Evolutionary conservation across 768 basidiomycete species (phyloP).

Genomic region (Phaeotremella fagi): DNA sequence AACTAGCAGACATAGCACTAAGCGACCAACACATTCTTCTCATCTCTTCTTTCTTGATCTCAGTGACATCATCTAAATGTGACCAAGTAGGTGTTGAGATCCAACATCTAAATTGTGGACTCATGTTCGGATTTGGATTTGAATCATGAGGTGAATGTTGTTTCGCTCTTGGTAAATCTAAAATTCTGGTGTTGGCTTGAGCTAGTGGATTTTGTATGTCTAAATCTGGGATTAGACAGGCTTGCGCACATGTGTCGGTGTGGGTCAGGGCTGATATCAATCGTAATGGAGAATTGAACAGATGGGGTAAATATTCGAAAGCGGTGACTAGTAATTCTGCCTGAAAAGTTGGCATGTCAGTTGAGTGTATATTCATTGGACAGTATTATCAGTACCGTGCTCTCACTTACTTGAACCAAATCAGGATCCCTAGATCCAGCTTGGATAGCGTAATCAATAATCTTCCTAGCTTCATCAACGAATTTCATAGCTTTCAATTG

Average conservation of each 20-base stretch:
- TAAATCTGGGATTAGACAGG: background rate
- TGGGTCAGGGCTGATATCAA: background rate
- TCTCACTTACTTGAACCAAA: background rate
- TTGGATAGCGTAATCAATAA: background rate
- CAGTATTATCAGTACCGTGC: too few species aligned
- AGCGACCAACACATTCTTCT: constrained; percentile 7
- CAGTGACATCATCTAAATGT: background rate
- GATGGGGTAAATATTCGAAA: background rate
- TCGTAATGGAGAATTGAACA: background rate
- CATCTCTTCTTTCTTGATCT: constrained; percentile 6
- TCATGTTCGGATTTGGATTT: background rate
- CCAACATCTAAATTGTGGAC: background rate
- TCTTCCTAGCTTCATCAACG: background rate
- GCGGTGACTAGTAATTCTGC: background rate
- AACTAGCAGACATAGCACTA: background rate
- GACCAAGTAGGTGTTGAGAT: background rate
- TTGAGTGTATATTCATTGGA: too few species aligned
- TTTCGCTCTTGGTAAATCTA: background rate
- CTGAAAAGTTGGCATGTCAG: too few species aligned
- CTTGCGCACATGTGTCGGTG: background rate
- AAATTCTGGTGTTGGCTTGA: background rate
- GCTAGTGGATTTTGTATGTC: background rate
- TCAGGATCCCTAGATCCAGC: background rate
- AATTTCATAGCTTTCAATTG: background rate
- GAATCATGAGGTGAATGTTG: background rate